Percentiles rank a stretch among this genome's conserved stretches.
These are phyloP conservation scores for Stemphylium lycopersici DNA, from an alignment of 2,329 filamentous ascomycete genomes.

Conservation along the genomic window DNA sequence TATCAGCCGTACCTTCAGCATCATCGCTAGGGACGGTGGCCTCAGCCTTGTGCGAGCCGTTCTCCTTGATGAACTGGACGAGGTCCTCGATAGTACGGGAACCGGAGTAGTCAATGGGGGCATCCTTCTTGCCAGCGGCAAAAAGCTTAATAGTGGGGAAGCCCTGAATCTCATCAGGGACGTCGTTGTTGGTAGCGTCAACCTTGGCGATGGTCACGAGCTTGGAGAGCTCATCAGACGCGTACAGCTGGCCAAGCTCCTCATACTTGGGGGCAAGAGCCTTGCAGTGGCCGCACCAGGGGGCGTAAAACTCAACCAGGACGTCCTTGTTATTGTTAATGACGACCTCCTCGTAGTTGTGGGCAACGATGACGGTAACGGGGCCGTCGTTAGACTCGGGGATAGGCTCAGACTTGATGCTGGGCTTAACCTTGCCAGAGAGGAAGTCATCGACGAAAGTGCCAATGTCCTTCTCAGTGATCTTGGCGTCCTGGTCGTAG, in stretches of 20 bases:
- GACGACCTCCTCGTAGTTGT: slow-evolving; percentile 91
- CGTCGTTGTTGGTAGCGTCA: slow-evolving; percentile 93
- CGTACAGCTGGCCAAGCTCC: slow-evolving; percentile 65
- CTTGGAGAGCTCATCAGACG: slow-evolving; percentile 56
- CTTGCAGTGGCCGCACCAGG: slow-evolving; percentile 77
- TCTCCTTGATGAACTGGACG: slow-evolving; percentile 90
- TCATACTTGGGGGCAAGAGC: slow-evolving; percentile 72
- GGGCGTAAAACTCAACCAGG: slow-evolving; percentile 96
- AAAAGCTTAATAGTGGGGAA: slow-evolving; percentile 99
- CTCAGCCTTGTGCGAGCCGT: slow-evolving; percentile 85
- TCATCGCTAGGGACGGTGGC: slow-evolving; percentile 53
- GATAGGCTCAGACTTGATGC: slow-evolving; percentile 97
- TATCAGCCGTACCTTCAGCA: slow-evolving; percentile 48
- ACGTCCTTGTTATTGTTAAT: slow-evolving; percentile 96
- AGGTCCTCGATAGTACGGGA: slow-evolving; percentile 90
- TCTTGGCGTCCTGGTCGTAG: slow-evolving; percentile 81
- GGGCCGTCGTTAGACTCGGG: slow-evolving; percentile 91
- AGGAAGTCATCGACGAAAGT: slow-evolving; percentile 86
- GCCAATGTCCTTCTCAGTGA: slow-evolving; percentile 74
- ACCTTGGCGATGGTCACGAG: slow-evolving; percentile 83
- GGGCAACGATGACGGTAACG: slow-evolving; percentile 87
- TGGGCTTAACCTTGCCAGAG: slow-evolving; percentile 87
- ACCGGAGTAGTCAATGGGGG: slow-evolving; percentile 85
- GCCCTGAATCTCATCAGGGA: slow-evolving; percentile 93
- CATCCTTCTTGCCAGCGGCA: slow-evolving; percentile 85